phyloP scores from a whole-genome alignment of 2,329 filamentous ascomycete species.

The Epichloe gansuensis region DNA sequence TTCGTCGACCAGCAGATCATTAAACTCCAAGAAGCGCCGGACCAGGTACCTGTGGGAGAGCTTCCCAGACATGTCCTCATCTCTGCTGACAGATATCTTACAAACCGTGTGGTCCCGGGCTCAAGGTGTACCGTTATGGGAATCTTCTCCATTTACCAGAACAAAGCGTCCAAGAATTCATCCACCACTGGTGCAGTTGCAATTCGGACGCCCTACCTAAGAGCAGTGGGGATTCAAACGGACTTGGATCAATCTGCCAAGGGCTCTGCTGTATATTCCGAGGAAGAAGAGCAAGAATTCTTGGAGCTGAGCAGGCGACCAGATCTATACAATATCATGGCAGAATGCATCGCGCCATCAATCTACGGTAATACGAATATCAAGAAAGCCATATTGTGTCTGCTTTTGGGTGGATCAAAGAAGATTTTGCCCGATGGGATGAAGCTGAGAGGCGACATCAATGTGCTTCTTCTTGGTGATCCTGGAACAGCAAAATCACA shows the following conservation, averaged over 20 bases:
- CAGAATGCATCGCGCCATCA: conserved; percentile 86
- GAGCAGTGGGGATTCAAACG: conserved; percentile 82
- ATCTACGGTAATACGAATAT: conserved; percentile 96
- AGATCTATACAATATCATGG: conserved; percentile 84
- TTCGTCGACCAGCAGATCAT: conserved; percentile 98
- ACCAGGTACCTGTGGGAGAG: conserved; percentile 94
- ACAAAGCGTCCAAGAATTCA: conserved; percentile 70
- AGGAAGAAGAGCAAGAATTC: conserved; percentile 96
- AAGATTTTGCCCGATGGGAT: conserved; percentile 97
- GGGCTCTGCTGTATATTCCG: conserved; percentile 70
- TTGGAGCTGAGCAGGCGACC: conserved; percentile 77
- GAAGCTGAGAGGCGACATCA: conserved; percentile 95
- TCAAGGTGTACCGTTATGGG: conserved; percentile 92
- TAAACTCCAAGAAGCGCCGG: conserved; percentile 93
- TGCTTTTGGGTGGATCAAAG: conserved; percentile 89
- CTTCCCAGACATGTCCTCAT: conserved; percentile 88
- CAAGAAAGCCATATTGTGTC: conserved; percentile 91
- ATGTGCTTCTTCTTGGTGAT: conserved; percentile 90
- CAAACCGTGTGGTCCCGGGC: conserved; percentile 89
- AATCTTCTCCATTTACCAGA: conserved; percentile 95
- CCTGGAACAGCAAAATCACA: conserved; percentile 98
- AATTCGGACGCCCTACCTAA: conserved; percentile 87
- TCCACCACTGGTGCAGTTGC: conserved; percentile 70
- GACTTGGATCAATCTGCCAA: conserved; percentile 84
- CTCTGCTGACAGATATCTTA: conserved; percentile 89